Evolutionary conservation across 306 rosid genomes (phyloP), one percentile per base, ranked within the genome.

Genomic region (Trifolium pratense): DNA sequence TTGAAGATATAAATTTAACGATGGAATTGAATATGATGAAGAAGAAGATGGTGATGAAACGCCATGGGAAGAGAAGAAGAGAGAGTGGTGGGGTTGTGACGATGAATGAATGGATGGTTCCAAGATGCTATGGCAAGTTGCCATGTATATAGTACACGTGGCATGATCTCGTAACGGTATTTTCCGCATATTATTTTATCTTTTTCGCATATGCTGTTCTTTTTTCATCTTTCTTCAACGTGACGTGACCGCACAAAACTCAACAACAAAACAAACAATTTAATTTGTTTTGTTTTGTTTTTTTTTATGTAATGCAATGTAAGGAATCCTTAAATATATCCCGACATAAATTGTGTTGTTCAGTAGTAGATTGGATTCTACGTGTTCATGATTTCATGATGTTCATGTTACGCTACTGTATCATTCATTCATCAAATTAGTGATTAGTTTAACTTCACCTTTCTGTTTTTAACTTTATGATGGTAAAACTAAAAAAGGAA

Each of bases 121-220:
- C 73, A 86, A 87, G 87, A 93, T 86, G 89, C 87, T 85, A 83
- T 89, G 87, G 82, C 85, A 77, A 87, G 37, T 76, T 72, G 98
- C 93, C 96, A 89, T 84, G 97, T 89, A 83, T 75, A 52, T 77
- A 79, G n/a, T 43, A 64, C 94, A 91, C 96, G 92, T 87, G 98
- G 89, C 96, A 84, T 76, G 52, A 55, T 85, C 87, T 82, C 80
- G 74, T 84, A 75, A 84, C 80, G 70, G 80, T 76, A 70, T 75
- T 59, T 85, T 67, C 45, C 40, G 98, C 88, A 93, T 91, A 84
- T 89, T 83, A 73, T 81, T 29, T 87, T 87, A 83, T 92, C 88
- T 79, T 76, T 66, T 60, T 6, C 18, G 92, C 58, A 91, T 89
- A 91, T 93, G 91, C 97, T 76, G 25, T 51, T 65, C 7, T 10